These are phyloP conservation scores for Termitomyces sp. DNA, from an alignment of 768 basidiomycete genomes.

Conservation along the genomic window DNA sequence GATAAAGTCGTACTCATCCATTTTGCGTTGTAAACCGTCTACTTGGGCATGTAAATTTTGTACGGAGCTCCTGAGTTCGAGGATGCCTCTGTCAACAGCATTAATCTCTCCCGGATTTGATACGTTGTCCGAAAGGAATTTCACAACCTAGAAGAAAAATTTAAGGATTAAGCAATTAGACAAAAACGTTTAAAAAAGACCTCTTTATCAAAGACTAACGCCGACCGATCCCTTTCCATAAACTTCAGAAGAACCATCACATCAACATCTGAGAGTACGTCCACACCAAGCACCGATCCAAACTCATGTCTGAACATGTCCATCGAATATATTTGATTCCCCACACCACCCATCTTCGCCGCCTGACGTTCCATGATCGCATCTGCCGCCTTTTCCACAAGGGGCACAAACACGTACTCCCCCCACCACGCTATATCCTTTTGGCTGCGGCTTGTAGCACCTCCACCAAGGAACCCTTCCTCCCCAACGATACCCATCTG, in stretches of 20 bases:
- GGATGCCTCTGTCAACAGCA: constrained; percentile 74
- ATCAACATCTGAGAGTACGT: constrained; percentile 54
- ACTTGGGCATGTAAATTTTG: constrained; percentile 64
- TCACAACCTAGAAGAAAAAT: constrained; percentile 62
- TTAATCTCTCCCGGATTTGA: constrained; percentile 46
- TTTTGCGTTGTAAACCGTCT: constrained; percentile 59
- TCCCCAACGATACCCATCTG: constrained; percentile 72
- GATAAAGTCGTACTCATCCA: constrained; percentile 52
- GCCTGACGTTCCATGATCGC: constrained; percentile 40
- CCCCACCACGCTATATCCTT: constrained; percentile 56
- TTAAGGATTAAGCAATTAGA: not conserved
- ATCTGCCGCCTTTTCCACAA: constrained; percentile 65
- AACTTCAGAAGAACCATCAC: constrained; percentile 67
- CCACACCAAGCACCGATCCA: constrained; percentile 29
- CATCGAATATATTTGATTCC: constrained; percentile 56
- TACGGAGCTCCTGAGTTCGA: constrained; percentile 75
- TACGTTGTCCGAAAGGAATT: constrained; percentile 51
- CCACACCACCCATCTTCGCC: constrained; percentile 37
- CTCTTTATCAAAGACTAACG: constrained; percentile 59
- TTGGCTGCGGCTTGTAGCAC: constrained; percentile 15
- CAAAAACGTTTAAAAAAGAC: constrained; percentile 27
- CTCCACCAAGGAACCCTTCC: constrained; percentile 34
- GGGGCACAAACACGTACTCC: constrained; percentile 62
- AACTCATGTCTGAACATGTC: constrained; percentile 61
- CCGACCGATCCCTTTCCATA: constrained; percentile 68